Percentiles rank a stretch among this genome's conserved stretches.
phyloP scores from a whole-genome alignment of 2,329 filamentous ascomycete species.

The Aureobasidium musti region DNA sequence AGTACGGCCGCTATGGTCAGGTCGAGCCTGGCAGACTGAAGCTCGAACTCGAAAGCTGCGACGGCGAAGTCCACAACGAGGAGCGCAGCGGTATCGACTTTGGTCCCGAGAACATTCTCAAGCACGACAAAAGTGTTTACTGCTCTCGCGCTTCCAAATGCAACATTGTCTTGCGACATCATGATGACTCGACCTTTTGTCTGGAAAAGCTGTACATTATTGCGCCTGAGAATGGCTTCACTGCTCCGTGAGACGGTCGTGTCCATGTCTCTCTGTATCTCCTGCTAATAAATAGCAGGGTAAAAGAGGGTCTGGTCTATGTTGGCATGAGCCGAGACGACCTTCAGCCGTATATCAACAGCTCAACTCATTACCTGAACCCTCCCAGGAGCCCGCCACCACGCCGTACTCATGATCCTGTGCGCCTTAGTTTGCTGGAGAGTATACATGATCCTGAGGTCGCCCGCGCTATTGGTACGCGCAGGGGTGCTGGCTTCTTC shows the following conservation, averaged over 20 bases:
- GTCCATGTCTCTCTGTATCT: slow-evolving; percentile 16
- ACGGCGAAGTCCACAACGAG: slow-evolving; percentile 67
- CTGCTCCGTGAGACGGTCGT: slow-evolving; percentile 71
- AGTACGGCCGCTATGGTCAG: slow-evolving; percentile 84
- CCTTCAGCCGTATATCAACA: slow-evolving; percentile 62
- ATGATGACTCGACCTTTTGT: slow-evolving; percentile 76
- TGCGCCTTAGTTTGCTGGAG: slow-evolving; percentile 33
- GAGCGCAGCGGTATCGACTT: slow-evolving; percentile 58
- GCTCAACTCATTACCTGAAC: slow-evolving; percentile 27
- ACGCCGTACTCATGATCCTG: slow-evolving; percentile 33
- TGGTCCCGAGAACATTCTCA: slow-evolving; percentile 77
- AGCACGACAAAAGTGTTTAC: slow-evolving; percentile 80
- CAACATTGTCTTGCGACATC: slow-evolving; percentile 82
- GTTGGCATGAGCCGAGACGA: slow-evolving; percentile 83
- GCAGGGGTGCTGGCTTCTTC: slow-evolving; percentile 19
- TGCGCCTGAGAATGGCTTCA: slow-evolving; percentile 77
- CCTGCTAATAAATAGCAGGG: slow-evolving; percentile 55
- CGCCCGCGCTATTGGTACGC: slow-evolving; percentile 16
- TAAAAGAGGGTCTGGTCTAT: slow-evolving; percentile 91
- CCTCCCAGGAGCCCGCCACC: slow-evolving; percentile 30
- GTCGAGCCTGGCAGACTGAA: slow-evolving; percentile 77
- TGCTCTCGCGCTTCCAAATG: slow-evolving; percentile 86
- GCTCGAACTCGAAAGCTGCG: slow-evolving; percentile 88
- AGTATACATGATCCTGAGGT: slow-evolving; percentile 33
- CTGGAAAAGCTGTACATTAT: slow-evolving; percentile 86